A percentile compares a stretch with the other conserved stretches of the same genome.
These are phyloP conservation scores for Corylus avellana DNA, from an alignment of 306 rosid genomes.

Conservation along the genomic window DNA sequence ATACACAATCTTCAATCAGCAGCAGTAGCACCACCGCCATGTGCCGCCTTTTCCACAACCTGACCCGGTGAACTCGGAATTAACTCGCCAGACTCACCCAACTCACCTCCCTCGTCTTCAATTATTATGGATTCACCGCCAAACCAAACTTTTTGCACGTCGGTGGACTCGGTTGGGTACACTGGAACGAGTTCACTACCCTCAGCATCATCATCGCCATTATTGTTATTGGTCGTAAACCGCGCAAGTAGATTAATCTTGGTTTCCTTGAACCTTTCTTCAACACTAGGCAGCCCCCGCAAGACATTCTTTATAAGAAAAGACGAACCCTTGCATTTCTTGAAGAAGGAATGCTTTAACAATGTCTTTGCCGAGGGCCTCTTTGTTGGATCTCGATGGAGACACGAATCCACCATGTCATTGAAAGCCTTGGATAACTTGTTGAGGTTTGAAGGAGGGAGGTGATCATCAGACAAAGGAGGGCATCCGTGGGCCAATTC, in stretches of 20 bases:
- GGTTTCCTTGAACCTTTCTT: conserved; percentile 47
- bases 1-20: too few species aligned
- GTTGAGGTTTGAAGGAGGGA: too few species aligned
- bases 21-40: too few species aligned
- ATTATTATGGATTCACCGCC: conserved; percentile 20
- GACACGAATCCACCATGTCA: conserved; percentile 36
- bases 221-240: conserved; percentile 45
- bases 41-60: too few species aligned
- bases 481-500: too few species aligned
- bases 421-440: too few species aligned
- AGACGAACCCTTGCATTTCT: conserved; percentile 38
- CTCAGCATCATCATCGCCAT: conserved; percentile 7
- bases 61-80: background rate
- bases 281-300: conserved; percentile 53
- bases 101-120: conserved; percentile 15
- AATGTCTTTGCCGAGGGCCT: conserved; percentile 57
- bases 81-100: conserved; percentile 1
- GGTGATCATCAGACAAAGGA: too few species aligned
- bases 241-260: conserved; percentile 7
- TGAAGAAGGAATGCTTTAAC: conserved; percentile 56
- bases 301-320: conserved; percentile 48
- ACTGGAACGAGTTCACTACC: conserved; percentile 4
- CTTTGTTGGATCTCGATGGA: conserved; percentile 59
- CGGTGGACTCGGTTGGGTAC: background rate
- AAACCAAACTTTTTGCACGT: conserved; percentile 5